Conservation (phyloP, 1,284 basidiomycete genomes). For the Puccinia triticina region DNA sequence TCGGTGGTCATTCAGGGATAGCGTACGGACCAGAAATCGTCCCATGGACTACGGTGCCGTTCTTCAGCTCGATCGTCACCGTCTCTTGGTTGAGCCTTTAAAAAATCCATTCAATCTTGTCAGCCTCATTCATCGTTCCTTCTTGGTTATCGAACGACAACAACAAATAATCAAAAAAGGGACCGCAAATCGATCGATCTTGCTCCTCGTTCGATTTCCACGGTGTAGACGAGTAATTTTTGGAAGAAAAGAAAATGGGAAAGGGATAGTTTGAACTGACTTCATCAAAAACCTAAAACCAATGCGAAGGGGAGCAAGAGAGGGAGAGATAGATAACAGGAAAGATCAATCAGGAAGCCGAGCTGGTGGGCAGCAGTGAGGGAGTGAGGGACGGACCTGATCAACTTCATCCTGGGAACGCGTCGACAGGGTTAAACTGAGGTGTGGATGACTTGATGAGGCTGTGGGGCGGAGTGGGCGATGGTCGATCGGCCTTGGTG, state of each 20-base stretch:
- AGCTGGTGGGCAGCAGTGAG: not conserved
- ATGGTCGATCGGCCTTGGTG: too few species aligned
- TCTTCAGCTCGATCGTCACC: conserved; percentile 97
- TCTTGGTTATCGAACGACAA: not conserved
- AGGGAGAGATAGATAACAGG: too few species aligned
- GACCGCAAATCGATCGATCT: not conserved
- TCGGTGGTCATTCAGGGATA: not conserved
- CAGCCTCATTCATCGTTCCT: not conserved
- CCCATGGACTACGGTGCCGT: conserved; percentile 90
- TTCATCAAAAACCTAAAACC: conserved; percentile 50
- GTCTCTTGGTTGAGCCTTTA: conserved; percentile 97
- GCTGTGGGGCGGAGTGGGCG: not conserved
- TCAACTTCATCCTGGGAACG: conserved; percentile 39
- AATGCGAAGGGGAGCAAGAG: not conserved
- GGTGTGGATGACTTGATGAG: not conserved
- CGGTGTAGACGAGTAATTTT: not conserved
- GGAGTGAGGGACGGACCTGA: conserved; percentile 22
- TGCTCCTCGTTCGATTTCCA: not conserved
- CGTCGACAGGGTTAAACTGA: not conserved
- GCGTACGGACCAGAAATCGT: conserved; percentile 81
- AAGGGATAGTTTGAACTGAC: conserved; percentile 36
- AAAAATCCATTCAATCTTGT: not conserved
- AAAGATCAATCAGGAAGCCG: not conserved
- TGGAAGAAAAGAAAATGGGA: not conserved
- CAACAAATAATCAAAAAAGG: not conserved